Conservation (phyloP, 192 early-diverging fungal genomes). For the Podila verticillata region DNA sequence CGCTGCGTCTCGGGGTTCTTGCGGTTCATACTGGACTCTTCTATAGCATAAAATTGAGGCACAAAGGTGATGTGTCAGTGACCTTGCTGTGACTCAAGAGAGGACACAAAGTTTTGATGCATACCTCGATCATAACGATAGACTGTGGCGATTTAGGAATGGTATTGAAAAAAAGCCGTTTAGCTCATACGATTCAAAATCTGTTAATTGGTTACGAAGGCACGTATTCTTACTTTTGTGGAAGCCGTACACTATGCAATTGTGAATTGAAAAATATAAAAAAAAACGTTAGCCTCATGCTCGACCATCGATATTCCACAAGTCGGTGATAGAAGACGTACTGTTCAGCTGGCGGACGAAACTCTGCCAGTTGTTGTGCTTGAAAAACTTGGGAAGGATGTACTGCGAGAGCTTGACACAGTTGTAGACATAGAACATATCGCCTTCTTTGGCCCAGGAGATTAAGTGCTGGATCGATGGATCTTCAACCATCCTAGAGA, state of each 20-base stretch:
- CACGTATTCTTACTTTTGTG: constrained; percentile 67
- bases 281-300: not conserved
- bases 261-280: not conserved
- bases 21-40: constrained; percentile 57
- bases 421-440: constrained; percentile 89
- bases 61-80: too few relatives aligned
- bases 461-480: constrained; percentile 66
- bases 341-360: constrained; percentile 91
- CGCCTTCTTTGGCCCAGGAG: constrained; percentile 82
- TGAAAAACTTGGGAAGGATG: constrained; percentile 87
- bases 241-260: constrained; percentile 74
- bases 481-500: constrained; percentile 78
- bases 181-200: too few relatives aligned
- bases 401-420: constrained; percentile 82
- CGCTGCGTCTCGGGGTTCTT: constrained; percentile 68
- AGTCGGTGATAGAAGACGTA: constrained; percentile 24
- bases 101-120: too few relatives aligned
- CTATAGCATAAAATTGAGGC: constrained; percentile 4
- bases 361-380: constrained; percentile 93
- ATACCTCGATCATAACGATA: constrained; percentile 44
- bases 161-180: too few relatives aligned
- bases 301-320: too few relatives aligned
- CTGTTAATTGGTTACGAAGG: not conserved
- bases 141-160: constrained; percentile 6
- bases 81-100: too few relatives aligned